These are phyloP conservation scores for Pulchroboletus neoregius DNA, from an alignment of 1,284 basidiomycete species.

Conservation along the genomic window DNA sequence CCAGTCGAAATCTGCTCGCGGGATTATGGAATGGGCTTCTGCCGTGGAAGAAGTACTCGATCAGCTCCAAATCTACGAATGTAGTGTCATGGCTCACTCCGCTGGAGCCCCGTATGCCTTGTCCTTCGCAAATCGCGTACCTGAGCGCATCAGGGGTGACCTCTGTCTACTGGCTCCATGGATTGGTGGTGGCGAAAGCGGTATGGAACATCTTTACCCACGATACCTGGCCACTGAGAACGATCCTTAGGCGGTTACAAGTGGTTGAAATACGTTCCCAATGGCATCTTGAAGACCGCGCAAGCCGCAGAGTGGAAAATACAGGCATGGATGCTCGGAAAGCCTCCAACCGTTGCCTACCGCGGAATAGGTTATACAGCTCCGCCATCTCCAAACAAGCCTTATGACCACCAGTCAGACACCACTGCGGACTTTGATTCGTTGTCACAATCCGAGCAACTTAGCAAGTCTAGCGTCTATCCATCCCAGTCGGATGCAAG, in stretches of 20 bases:
- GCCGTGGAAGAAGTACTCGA: conserved; percentile 90
- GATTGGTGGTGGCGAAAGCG: conserved; percentile 86
- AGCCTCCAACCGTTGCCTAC: conserved; percentile 78
- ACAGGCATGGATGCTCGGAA: conserved; percentile 94
- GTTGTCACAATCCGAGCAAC: conserved; percentile 27
- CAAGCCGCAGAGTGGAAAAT: conserved; percentile 97
- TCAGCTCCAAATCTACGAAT: conserved; percentile 71
- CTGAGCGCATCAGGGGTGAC: conserved; percentile 76
- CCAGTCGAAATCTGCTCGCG: conserved; percentile 64
- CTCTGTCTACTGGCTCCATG: conserved; percentile 94
- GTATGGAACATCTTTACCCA: conserved; percentile 43
- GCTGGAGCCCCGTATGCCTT: conserved; percentile 94
- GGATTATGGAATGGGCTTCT: conserved; percentile 86
- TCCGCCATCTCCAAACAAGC: conserved; percentile 35
- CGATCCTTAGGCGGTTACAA: conserved; percentile 71
- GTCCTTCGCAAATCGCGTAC: conserved; percentile 75
- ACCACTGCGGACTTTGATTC: conserved; percentile 24
- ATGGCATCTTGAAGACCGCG: conserved; percentile 88
- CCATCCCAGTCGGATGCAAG: conserved; percentile 38
- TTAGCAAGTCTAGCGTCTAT: conserved; percentile 34
- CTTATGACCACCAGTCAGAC: conserved; percentile 22
- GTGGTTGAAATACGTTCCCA: conserved; percentile 96
- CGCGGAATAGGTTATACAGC: conserved; percentile 76
- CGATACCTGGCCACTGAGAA: conserved; percentile 11
- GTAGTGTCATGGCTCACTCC: conserved; percentile 93